phyloP scores from a whole-genome alignment of 352 stramenopile species.

The Phytopythium mirpurense region DNA sequence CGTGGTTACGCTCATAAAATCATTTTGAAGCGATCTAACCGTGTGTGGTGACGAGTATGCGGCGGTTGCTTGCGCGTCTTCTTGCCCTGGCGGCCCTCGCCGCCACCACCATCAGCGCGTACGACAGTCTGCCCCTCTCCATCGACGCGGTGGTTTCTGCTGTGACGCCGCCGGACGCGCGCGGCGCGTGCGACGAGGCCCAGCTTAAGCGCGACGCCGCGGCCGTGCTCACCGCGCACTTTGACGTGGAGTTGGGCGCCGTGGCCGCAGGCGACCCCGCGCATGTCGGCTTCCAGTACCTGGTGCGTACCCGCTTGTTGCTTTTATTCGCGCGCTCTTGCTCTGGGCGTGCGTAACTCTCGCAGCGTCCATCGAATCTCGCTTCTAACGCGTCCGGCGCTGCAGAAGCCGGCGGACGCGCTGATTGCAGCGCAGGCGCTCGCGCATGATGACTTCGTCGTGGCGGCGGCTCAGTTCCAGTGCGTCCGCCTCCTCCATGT shows the following conservation, averaged over 20 bases:
- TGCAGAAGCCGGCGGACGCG: slow-evolving; percentile 65
- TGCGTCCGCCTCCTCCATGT: slow-evolving; percentile 6
- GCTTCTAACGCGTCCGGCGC: not conserved
- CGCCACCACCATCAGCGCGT: not conserved
- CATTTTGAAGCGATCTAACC: not conserved
- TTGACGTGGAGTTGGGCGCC: slow-evolving; percentile 70
- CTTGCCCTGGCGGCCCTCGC: not conserved
- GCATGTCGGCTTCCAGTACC: slow-evolving; percentile 70
- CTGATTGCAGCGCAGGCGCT: slow-evolving; percentile 75
- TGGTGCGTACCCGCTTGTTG: slow-evolving; percentile 34
- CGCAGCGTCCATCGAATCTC: too few species aligned
- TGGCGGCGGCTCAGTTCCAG: slow-evolving; percentile 56
- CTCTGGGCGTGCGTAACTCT: too few species aligned
- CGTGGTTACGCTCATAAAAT: not conserved
- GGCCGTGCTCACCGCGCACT: slow-evolving; percentile 32
- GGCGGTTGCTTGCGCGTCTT: not conserved
- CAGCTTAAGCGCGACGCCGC: slow-evolving; percentile 40
- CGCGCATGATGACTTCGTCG: slow-evolving; percentile 68
- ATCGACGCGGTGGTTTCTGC: not conserved
- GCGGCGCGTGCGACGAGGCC: slow-evolving; percentile 36
- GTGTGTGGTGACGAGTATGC: not conserved
- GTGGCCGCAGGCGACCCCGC: slow-evolving; percentile 38
- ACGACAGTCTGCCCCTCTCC: not conserved
- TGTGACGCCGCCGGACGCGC: slow-evolving; percentile 1
- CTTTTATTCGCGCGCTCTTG: not conserved